Evolutionary conservation across 176 grass and related monocot species (phyloP), one percentile per base, ranked within the genome.

Genomic region (Secale cereale): DNA sequence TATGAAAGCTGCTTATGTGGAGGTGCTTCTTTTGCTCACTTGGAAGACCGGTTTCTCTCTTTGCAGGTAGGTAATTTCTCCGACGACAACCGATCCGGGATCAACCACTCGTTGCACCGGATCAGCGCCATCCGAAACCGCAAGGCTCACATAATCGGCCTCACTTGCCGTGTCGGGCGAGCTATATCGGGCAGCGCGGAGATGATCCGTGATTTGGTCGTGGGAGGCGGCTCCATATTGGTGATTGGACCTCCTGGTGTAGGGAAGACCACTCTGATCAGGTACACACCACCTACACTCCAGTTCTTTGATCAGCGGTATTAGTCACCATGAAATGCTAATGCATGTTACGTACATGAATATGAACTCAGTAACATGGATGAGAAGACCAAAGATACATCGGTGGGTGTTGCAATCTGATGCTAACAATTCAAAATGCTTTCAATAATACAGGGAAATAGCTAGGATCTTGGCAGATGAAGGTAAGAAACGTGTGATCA

Each of bases 191-290:
- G 91, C 63, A 95, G 93, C 74, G 96, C 96, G 1, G 91, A 92
- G 86, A 95, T 95, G 91, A 98, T 98, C 61, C 91, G 89, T 59
- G 96, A 98, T 84, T 74, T 98, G 39, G 93, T 98, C 6, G 91
- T 90, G 25, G 66, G 88, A 30, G 87, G 89, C 26, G 93, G 94
- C 69, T 98, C 96, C 2, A 98, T 95, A 84, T 84, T 98, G 83
- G 91, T 98, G 26, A 98, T 95, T 79, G 96, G 96, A 43, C 91
- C 96, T 81, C 96, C 96, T 23, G 93, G 96, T 61, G 96, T 95
- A 70, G 96, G 96, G 60, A 98, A 98, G 77, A 98, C 96, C 5
- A 98, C 96, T 80, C 87, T 98, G 69, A 98, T 98, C 69, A 94
- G 96, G 96, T 98, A 89, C 60, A 89, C 66, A 57, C 22, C 52